Evolutionary conservation across 2,329 filamentous ascomycete species (phyloP), one percentile per base, ranked within the genome.

Genomic region (Cladosporium velox): DNA sequence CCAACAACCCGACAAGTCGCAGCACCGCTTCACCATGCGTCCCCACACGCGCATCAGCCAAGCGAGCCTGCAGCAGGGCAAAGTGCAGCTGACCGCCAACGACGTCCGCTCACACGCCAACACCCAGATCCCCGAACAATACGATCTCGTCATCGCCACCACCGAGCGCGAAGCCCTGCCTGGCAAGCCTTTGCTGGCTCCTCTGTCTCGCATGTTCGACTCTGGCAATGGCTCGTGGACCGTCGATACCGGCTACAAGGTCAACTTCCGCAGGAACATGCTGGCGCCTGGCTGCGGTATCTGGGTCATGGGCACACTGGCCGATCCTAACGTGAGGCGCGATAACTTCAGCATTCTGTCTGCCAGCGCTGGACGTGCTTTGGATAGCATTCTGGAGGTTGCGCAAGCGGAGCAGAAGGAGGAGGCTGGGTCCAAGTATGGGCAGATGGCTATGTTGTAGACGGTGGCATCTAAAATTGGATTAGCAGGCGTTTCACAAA

Each of bases 261-360:
- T 73, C 65, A 71, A 72, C 58, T 71, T 72, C 64, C 68, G 68
- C 21, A 64, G 68, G 14, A 64, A 69, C 30, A 51, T 61, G 28
- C 38, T 71, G 26, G 59, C 60, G 24, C 61, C 65, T 24, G 70
- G 66, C 11, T 70, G 66, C 30, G 70, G 70, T 10, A 55, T 73
- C 52, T 73, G 72, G 72, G 47, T 72, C 14, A 59, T 73, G 34
- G 71, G 71, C 1, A 68, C 67, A 4, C 57, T 73, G 58, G 70
- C 70, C 12, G 67, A 72, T 34, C 28, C 57, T 1, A 66, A 66
- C 21, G 59, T 67, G n/a, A 67, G 71, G 4, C 65, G 63, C 34
- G 71, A 73, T 41, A 66, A 68, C 30, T 70, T 73, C 54, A 63
- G 57, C 21, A 65, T 68, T 59, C 65, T 69, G 61, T 70, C 70